Evolutionary conservation across 768 basidiomycete species (phyloP).

Genomic region (Lactarius akahatsu): DNA sequence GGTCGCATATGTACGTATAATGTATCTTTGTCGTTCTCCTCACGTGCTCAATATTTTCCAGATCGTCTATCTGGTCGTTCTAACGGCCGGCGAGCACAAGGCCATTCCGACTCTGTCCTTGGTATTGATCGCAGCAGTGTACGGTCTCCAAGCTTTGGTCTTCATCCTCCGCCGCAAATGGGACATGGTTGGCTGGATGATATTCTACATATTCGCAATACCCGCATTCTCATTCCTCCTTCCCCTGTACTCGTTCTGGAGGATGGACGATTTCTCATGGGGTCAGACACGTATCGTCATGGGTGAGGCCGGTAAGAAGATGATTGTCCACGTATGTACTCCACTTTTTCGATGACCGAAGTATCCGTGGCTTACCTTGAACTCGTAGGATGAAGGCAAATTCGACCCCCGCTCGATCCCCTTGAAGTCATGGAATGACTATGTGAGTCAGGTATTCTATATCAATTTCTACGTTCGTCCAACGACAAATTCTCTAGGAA

Average conservation of each 20-base stretch:
- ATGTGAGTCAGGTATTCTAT: constrained; percentile 50
- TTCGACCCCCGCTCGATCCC: constrained; percentile 94
- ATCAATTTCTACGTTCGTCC: not conserved
- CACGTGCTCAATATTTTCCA: constrained; percentile 36
- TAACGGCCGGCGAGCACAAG: constrained; percentile 64
- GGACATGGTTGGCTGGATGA: constrained; percentile 99
- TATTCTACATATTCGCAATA: constrained; percentile 94
- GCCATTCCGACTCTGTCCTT: constrained; percentile 78
- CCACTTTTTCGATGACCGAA: not conserved
- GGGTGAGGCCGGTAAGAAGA: constrained; percentile 93
- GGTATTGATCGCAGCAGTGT: constrained; percentile 91
- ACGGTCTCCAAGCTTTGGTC: constrained; percentile 90
- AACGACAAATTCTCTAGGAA: constrained; percentile 50
- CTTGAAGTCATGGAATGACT: constrained; percentile 95
- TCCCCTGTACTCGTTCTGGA: constrained; percentile 95
- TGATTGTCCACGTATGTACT: constrained; percentile 82
- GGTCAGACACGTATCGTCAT: constrained; percentile 90
- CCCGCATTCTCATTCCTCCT: constrained; percentile 92
- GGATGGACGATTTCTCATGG: constrained; percentile 98
- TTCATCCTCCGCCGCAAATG: constrained; percentile 92
- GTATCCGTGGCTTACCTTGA: constrained; percentile 18
- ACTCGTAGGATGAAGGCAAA: constrained; percentile 86
- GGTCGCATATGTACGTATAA: constrained; percentile 78
- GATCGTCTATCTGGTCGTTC: constrained; percentile 87
- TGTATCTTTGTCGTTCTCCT: not conserved